Evolutionary conservation across 2,329 filamentous ascomycete genomes (phyloP), one percentile per base, ranked within the genome.

Genomic region (Aspergillus arachidicola): DNA sequence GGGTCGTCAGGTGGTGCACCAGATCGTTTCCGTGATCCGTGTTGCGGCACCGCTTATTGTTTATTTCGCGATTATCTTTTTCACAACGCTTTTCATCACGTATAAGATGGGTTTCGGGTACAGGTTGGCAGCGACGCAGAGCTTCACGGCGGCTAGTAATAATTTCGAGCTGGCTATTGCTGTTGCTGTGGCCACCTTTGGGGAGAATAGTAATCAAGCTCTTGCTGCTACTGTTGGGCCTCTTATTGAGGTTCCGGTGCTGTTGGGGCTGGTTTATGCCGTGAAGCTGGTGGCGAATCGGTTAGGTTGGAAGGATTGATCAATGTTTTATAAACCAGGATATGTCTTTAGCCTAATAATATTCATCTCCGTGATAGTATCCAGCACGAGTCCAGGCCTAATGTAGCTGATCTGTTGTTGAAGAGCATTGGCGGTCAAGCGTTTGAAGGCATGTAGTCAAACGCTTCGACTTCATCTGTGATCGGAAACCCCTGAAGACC

Each of bases 141-240:
- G 91, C 72, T 94, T 96, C 71, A 96, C 91, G 0, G 93, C 92
- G 0, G 91, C 91, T 0, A 96, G 93, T 75, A 96, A 96, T 73
- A 96, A 96, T 73, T 96, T 96, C 71, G 93, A 96, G 80, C 80
- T 96, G 28, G 92, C 93, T 0, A 96, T 96, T 77, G 92, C 92
- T 0, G 92, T 96, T 0, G 91, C 91, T 0, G 88, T 96, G 5
- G 90, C 92, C 0, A 89, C 89, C 0, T 96, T 91, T 78, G 93
- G 93, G 0, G 84, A 89, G 0, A 80, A 90, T 51, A 94, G 91
- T 71, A 87, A 93, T 55, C 88, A 65, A 64, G 63, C 65, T 19
- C 71, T 73, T 62, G 71, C 71, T 12, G 63, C 66, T 10, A 71
- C 70, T 32, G 71, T 73, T n/a, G 61, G 93, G 0, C 93, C 93